phyloP scores from a whole-genome alignment of 164 flowering plant species.

The Umbellularia californica region DNA sequence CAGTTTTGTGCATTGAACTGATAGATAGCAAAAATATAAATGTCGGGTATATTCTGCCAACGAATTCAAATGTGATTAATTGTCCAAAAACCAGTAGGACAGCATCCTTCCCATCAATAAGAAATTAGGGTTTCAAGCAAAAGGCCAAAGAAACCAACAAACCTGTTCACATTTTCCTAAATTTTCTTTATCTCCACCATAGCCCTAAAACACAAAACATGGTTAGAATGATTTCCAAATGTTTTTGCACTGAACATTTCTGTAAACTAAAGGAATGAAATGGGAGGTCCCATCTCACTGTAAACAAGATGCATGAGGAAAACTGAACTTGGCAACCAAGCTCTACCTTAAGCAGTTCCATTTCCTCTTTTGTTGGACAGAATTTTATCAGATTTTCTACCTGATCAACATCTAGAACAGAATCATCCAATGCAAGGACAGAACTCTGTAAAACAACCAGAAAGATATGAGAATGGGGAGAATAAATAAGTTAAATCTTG shows the following conservation, averaged over 20 bases:
- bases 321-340: not conserved
- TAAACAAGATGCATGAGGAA: not conserved
- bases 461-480: slow-evolving; percentile 1
- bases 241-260: not conserved
- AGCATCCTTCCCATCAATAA: not conserved
- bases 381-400: slow-evolving; percentile 95
- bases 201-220: slow-evolving; percentile 49
- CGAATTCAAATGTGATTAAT: not conserved
- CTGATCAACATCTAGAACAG: slow-evolving; percentile 84
- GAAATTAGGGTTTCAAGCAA: no score
- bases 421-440: slow-evolving; percentile 82
- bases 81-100: not conserved
- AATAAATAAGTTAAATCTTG: not conserved
- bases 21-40: not conserved
- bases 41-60: not conserved
- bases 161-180: slow-evolving; percentile 97
- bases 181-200: slow-evolving; percentile 72
- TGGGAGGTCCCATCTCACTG: not conserved
- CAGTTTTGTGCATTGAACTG: not conserved
- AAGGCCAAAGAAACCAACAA: slow-evolving; percentile 7
- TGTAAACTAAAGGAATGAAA: not conserved
- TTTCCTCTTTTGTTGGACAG: slow-evolving; percentile 96
- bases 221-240: not conserved
- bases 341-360: slow-evolving; percentile 78
- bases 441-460: slow-evolving; percentile 46